Conservation (phyloP, 345 rosid species). For the Stellera chamaejasme region DNA sequence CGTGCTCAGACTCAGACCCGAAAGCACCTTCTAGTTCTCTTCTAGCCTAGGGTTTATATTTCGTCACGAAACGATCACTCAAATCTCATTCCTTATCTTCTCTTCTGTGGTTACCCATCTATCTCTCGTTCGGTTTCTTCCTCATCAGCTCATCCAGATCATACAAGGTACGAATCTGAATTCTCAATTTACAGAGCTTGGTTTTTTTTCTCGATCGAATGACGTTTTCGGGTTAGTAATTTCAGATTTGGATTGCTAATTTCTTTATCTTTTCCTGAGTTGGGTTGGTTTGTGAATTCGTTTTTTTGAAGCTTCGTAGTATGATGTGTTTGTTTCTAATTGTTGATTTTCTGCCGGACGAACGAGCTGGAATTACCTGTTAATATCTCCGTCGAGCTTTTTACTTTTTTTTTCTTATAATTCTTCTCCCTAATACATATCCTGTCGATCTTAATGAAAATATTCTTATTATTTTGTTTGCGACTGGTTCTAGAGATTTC, state of each 20-base stretch:
- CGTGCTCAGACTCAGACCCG: not conserved
- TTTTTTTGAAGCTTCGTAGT: not conserved
- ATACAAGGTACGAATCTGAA: slow-evolving; percentile 1
- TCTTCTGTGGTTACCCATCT: not conserved
- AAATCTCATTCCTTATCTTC: not conserved
- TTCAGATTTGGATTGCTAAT: slow-evolving; percentile 1
- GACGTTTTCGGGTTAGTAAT: not conserved
- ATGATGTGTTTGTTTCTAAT: not conserved
- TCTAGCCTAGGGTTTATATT: slow-evolving; percentile 3
- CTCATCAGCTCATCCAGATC: not conserved
- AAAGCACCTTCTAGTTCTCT: too few species aligned
- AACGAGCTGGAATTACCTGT: not conserved
- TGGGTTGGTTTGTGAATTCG: not conserved
- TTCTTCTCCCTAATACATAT: too few species aligned
- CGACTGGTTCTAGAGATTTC: too few species aligned
- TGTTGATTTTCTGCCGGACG: not conserved
- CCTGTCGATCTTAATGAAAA: too few species aligned
- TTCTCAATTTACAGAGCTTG: not conserved
- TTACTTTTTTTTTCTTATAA: too few species aligned
- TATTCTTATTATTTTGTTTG: too few species aligned
- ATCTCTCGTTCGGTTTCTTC: not conserved
- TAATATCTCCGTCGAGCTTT: too few species aligned
- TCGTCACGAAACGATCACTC: not conserved
- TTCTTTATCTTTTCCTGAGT: not conserved
- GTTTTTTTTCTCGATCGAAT: not conserved